Base-by-base conservation (phyloP, 768 basidiomycete species). In the Inosperma sp. region DNA sequence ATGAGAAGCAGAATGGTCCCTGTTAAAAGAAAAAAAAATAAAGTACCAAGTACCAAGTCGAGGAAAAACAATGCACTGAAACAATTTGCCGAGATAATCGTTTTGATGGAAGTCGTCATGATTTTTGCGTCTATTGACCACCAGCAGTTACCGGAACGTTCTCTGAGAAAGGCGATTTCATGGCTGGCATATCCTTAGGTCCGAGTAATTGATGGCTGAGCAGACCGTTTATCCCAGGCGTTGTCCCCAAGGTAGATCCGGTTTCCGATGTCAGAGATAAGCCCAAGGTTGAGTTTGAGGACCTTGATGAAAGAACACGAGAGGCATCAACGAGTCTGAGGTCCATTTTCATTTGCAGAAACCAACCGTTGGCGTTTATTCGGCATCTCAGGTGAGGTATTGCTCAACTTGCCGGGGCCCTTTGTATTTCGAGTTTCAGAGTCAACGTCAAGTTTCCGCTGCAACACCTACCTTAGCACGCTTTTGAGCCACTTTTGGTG, bases 361-460 rank as follows among this genome's bases (percentile, higher is more conserved):
- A 82, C 82, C 71, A 72, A 88, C 86, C 84, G 83, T 80, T 80
- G 79, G 65, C 84, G 85, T 75, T 88, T 88, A 62, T 84, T 83
- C n/a, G 86, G 86, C 69, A 81, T 72, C 53, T 88, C 85, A 8
- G 83, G 78, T 5, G 84, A 82, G 4, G 76, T 69, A 54, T 84
- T 76, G 55, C 68, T 75, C 26, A 82, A 78, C 60, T 85, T 86
- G 59, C 80, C 77, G 34, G 73, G 65, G 44, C 73, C 79, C 84
- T 87, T 79, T 63, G 62, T 36, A 52, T 56, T 56, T 47, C n/a
- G n/a, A n/a, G n/a, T n/a, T 56, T 49, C 53, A 55, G 47, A 25
- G n/a, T 29, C 23, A 43, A 33, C 26, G 25, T 7, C n/a, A 41
- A 33, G 17, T 41, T 42, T 47, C 47, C 52, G 46, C 56, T 69